These are phyloP conservation scores for Odonthalia washingtoniensis DNA, from an alignment of 31 red algal genomes.

Conservation along the genomic window DNA sequence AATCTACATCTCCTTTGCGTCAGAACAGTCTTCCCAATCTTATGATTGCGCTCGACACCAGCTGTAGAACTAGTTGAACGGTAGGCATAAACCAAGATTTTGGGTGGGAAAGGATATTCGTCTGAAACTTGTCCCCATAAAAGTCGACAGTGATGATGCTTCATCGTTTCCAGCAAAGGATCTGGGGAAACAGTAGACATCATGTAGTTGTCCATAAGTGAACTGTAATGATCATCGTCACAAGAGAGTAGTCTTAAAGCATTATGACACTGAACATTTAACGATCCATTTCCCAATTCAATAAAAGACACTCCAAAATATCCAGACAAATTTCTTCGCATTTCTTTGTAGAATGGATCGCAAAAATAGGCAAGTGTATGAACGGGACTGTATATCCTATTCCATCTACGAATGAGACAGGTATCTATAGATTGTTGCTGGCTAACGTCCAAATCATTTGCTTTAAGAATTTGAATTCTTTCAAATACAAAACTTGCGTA, in stretches of 20 bases:
- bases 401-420: conserved; percentile 32
- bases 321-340: not conserved
- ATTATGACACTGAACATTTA: conserved; percentile 29
- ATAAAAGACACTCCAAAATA: not conserved
- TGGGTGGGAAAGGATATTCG: not conserved
- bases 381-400: too few species aligned
- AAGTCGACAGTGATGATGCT: not conserved
- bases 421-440: not conserved
- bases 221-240: not conserved
- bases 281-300: conserved; percentile 11
- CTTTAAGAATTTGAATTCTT: not conserved
- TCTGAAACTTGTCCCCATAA: conserved; percentile 27
- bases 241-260: not conserved
- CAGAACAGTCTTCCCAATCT: conserved; percentile 19
- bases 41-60: conserved; percentile 5
- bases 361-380: conserved; percentile 25
- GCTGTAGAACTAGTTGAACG: conserved; percentile 4
- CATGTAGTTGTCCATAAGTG: conserved; percentile 13
- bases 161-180: not conserved
- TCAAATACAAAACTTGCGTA: conserved; percentile 32
- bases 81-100: conserved; percentile 13
- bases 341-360: conserved; percentile 28
- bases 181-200: not conserved
- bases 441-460: not conserved
- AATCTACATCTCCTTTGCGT: conserved; percentile 4